phyloP scores from a whole-genome alignment of 2,329 filamentous ascomycete genomes.

The Penicillium sp. region DNA sequence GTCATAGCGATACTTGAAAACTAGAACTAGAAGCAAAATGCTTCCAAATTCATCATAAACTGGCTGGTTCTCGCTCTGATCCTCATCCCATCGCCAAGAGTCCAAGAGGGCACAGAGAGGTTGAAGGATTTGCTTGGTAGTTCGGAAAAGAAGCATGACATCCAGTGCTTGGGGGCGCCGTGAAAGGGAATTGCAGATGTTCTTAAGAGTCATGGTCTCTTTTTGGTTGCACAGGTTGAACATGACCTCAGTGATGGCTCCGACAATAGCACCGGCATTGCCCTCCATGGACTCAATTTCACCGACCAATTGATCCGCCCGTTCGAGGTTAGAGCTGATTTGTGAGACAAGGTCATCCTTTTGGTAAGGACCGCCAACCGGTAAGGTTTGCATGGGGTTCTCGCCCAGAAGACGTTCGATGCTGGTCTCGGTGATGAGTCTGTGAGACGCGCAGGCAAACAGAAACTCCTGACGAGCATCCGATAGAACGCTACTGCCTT shows the following conservation, averaged over 20 bases:
- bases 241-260: slow-evolving; percentile 68
- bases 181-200: slow-evolving; percentile 57
- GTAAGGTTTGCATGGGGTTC: slow-evolving; percentile 74
- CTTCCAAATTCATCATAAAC: slow-evolving; percentile 66
- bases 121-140: slow-evolving; percentile 54
- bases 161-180: slow-evolving; percentile 57
- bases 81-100: slow-evolving; percentile 64
- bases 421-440: slow-evolving; percentile 72
- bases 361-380: slow-evolving; percentile 68
- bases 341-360: slow-evolving; percentile 77
- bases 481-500: slow-evolving; percentile 57
- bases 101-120: slow-evolving; percentile 60
- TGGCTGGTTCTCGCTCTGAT: slow-evolving; percentile 63
- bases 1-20: slow-evolving; percentile 58
- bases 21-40: slow-evolving; percentile 57
- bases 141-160: slow-evolving; percentile 60
- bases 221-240: slow-evolving; percentile 57
- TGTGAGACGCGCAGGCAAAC: slow-evolving; percentile 84
- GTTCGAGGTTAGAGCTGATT: slow-evolving; percentile 72
- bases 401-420: slow-evolving; percentile 81
- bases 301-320: slow-evolving; percentile 70
- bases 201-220: slow-evolving; percentile 63
- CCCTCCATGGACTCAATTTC: slow-evolving; percentile 89
- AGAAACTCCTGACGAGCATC: slow-evolving; percentile 79
- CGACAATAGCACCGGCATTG: slow-evolving; percentile 81